phyloP scores from a whole-genome alignment of 441 rosid genomes.

The Euphorbia celastroides region DNA sequence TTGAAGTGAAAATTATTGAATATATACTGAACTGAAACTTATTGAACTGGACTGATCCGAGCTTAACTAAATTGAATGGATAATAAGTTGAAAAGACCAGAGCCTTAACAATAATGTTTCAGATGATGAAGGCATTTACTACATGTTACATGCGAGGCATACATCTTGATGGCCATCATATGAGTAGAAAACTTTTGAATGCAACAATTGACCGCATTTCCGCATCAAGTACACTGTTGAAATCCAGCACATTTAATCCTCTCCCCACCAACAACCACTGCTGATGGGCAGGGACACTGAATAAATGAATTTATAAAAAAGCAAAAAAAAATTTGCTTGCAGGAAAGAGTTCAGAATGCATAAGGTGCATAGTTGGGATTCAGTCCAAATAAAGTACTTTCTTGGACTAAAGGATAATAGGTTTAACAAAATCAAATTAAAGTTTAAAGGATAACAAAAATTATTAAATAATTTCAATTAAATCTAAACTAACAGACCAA shows the following conservation, averaged over 20 bases:
- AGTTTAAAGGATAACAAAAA: too few relatives aligned
- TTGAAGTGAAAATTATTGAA: too few relatives aligned
- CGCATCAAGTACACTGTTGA: background rate
- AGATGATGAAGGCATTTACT: conserved; percentile 8
- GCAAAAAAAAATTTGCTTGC: background rate
- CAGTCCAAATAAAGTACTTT: background rate
- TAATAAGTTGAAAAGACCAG: too few relatives aligned
- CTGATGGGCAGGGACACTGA: conserved; percentile 1
- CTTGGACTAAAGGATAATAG: too few relatives aligned
- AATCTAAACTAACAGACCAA: too few relatives aligned
- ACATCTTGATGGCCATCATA: background rate
- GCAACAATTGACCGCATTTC: background rate
- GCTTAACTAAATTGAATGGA: too few relatives aligned
- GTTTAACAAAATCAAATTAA: too few relatives aligned
- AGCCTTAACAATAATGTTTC: background rate
- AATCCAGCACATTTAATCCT: background rate
- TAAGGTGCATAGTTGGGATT: background rate
- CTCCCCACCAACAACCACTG: background rate
- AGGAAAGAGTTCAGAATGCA: background rate
- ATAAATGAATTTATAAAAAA: background rate
- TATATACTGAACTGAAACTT: too few relatives aligned
- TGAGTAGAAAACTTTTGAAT: background rate
- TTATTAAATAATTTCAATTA: too few relatives aligned
- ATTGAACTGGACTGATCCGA: too few relatives aligned
- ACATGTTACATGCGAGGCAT: conserved; percentile 2